Conservation (phyloP, 2,329 filamentous ascomycete genomes). For the Neopestalotiopsis rosae region DNA sequence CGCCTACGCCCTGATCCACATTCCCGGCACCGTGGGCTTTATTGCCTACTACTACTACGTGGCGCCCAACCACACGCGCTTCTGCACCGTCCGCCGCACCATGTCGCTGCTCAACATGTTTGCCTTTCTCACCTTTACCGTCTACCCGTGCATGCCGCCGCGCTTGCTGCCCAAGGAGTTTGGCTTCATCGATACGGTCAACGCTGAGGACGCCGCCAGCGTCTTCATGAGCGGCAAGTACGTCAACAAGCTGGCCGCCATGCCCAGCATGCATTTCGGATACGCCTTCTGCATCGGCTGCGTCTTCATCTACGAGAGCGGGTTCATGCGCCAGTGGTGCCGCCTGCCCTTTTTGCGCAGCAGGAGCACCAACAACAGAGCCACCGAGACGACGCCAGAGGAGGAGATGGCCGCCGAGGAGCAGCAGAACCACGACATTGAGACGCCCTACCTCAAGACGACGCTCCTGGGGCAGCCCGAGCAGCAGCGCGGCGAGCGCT, state of each 20-base stretch:
- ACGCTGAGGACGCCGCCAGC: slow-evolving; percentile 49
- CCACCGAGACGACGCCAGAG: neutral
- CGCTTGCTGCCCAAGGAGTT: slow-evolving; percentile 51
- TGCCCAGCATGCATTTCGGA: slow-evolving; percentile 63
- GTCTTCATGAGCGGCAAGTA: slow-evolving; percentile 58
- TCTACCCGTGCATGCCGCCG: slow-evolving; percentile 54
- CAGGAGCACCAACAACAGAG: slow-evolving; percentile 1
- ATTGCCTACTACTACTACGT: slow-evolving; percentile 52
- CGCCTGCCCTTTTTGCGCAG: slow-evolving; percentile 5
- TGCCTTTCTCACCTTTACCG: slow-evolving; percentile 49
- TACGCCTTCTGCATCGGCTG: slow-evolving; percentile 61
- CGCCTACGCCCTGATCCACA: slow-evolving; percentile 55
- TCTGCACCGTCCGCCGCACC: slow-evolving; percentile 46
- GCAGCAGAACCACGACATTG: neutral
- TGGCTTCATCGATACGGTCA: slow-evolving; percentile 48
- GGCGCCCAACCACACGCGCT: slow-evolving; percentile 41
- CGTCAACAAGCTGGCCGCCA: slow-evolving; percentile 63
- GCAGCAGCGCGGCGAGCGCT: slow-evolving; percentile 19
- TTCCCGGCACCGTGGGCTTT: slow-evolving; percentile 56
- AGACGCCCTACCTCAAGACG: slow-evolving; percentile 18
- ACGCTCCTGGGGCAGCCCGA: slow-evolving; percentile 17
- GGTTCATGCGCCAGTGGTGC: slow-evolving; percentile 45
- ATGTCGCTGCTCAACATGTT: slow-evolving; percentile 54
- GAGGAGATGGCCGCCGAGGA: neutral
- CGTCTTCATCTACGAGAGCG: slow-evolving; percentile 58